Base-by-base conservation (phyloP, 306 rosid species). In the Lathyrus oleraceus region DNA sequence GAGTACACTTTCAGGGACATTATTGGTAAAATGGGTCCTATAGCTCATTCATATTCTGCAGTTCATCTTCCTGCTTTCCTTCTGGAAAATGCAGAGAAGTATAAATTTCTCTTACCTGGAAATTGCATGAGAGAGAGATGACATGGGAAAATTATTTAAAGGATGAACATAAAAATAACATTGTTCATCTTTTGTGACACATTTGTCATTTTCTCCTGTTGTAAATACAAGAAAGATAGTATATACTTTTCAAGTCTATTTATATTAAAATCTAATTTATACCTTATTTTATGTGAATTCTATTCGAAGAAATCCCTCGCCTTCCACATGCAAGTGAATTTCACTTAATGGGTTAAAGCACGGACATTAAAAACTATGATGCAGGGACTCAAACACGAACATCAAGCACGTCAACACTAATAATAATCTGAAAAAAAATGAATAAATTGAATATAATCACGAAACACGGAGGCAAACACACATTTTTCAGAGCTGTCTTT, bases 11-110 rank as follows among this genome's bases (percentile, higher is more conserved):
- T 93, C 87, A 88, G 77, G 82, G 98, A 90, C 44, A 90, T 93
- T 58, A 90, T 93, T 8, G 89, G 98, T 45, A 93, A 93, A 85
- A 86, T 93, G 98, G 98, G 98, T 43, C 90, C 98, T 0, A 88
- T 93, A 79, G 96, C 97, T 39, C 98, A 78, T 80, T 88, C 98
- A 49, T 90, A 76, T 82, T 93, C 98, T 30, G 98, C 96, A 20
- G 98, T 93, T 72, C 94, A 93, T 78, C 93, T 93, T 61, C 98
- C 98, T 14, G 86, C 98, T 19, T 85, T 74, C 74, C 94, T 93
- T 69, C 75, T 93, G 60, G 97, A 93, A 85, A 87, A 87, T 73
- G 87, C 91, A 16, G 90, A 85, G 3, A 73, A 84, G 71, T 93
- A 90, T 40, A 93, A 84, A 75, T 93, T 88, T 76, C 94, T 93